Evolutionary conservation across 192 early-diverging fungal species (phyloP), one percentile per base, ranked within the genome.

Genomic region (Podila horticola): DNA sequence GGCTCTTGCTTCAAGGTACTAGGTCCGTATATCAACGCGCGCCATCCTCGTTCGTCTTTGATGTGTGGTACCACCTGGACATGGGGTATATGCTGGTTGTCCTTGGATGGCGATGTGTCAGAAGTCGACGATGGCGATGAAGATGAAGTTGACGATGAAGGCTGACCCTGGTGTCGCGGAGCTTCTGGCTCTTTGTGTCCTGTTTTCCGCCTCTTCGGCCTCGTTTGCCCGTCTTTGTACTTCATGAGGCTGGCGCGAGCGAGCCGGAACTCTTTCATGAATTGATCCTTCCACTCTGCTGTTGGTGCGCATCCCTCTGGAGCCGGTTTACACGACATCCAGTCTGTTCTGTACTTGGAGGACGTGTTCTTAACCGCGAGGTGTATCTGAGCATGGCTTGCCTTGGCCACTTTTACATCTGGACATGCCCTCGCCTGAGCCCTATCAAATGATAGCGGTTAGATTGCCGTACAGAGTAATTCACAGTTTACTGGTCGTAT

Each of bases 331-430:
- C 77, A 81, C 5, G 77, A 72, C 26, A 73, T 62, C 77, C 77
- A 81, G 34, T 72, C 67, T 12, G 71, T 69, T 33, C 63, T 64
- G 41, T 81, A 81, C 33, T 73, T 72, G 13, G 24, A 55, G 15
- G 77, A 81, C 5, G 77, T 81, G 33, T 81, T 81, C 58, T 73
- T 81, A 33, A 69, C 71, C 9, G 77, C 66, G 0, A 81, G 77
- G 24, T 73, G 51, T 31, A 60, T 38, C 12, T 81, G 33, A 26
- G 71, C 62, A n/a, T 30, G 11, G 30, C 28, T 33, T 0, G 41
- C 12, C 9, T 66, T 41, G 6, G 77, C 77, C 19, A 81, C 51
- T 22, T 66, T 71, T 3, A 81, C 77, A 10, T 58, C 70, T n/a
- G 77, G 77, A 30, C 59, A 69, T 58, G 67, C 63, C 38, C 48